phyloP scores from a whole-genome alignment of 2,329 filamentous ascomycete genomes.

The Pezicula carpinea region DNA sequence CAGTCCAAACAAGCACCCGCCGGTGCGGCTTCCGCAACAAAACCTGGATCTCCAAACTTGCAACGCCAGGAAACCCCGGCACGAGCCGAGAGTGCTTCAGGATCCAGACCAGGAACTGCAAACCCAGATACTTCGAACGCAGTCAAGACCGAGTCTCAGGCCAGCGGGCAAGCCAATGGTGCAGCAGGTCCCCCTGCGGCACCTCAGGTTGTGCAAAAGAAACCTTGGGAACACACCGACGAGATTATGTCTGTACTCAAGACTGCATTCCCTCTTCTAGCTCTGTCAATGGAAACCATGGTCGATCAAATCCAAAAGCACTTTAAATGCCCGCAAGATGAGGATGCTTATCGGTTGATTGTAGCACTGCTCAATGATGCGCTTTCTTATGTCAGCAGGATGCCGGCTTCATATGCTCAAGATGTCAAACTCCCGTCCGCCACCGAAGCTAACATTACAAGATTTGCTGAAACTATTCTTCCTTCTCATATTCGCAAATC shows the following conservation, averaged over 20 bases:
- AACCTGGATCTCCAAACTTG: conserved; percentile 25
- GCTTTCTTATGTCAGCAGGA: conserved; percentile 83
- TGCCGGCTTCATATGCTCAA: conserved; percentile 79
- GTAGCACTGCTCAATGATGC: conserved; percentile 97
- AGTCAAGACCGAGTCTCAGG: conserved; percentile 25
- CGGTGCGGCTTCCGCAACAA: conserved; percentile 19
- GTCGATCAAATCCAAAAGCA: conserved; percentile 98
- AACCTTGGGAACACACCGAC: conserved; percentile 93
- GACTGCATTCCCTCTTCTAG: conserved; percentile 92
- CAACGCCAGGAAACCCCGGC: conserved; percentile 22
- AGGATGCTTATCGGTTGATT: conserved; percentile 95
- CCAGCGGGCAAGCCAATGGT: conserved; percentile 9
- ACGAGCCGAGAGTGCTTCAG: conserved; percentile 20
- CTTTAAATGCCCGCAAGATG: conserved; percentile 97
- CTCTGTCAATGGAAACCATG: conserved; percentile 98
- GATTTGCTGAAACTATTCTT: conserved; percentile 93
- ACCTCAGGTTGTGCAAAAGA: conserved; percentile 38
- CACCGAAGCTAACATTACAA: conserved; percentile 93
- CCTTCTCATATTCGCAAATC: conserved; percentile 92
- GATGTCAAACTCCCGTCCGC: conserved; percentile 86
- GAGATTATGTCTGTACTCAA: conserved; percentile 94
- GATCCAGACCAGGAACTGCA: conserved; percentile 36
- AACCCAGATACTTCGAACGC: conserved; percentile 33
- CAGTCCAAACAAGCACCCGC: conserved; percentile 19
- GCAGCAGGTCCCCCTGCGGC: conserved; percentile 36